Evolutionary conservation across 108 stramenopile genomes (phyloP).

Genomic region (Nannochloropsis gaditana): DNA sequence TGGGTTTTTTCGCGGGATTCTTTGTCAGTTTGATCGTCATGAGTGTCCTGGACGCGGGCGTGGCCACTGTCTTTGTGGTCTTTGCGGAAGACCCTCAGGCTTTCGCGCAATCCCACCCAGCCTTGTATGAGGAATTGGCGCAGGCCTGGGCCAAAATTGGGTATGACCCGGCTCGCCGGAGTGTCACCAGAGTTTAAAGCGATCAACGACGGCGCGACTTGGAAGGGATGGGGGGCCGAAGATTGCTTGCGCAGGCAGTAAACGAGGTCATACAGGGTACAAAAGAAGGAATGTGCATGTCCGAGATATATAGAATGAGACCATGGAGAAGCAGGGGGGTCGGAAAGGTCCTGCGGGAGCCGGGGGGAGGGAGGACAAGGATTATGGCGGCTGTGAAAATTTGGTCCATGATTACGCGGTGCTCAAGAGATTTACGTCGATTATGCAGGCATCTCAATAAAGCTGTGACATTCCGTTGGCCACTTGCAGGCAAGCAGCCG

Average conservation of each 20-base stretch:
- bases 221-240: not conserved
- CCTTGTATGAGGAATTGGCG: not conserved
- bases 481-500: too few species aligned
- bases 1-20: slow-evolving; percentile 21
- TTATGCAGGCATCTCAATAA: too few species aligned
- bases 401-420: too few species aligned
- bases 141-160: slow-evolving; percentile 1
- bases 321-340: too few species aligned
- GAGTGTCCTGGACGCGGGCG: slow-evolving; percentile 28
- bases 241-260: not conserved
- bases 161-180: not conserved
- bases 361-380: too few species aligned
- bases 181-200: slow-evolving; percentile 11
- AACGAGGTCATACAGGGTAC: too few species aligned
- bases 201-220: not conserved
- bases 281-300: too few species aligned
- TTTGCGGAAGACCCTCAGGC: slow-evolving; percentile 41
- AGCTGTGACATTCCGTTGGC: too few species aligned
- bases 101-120: slow-evolving; percentile 26
- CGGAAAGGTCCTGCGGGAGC: too few species aligned
- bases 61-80: slow-evolving; percentile 45
- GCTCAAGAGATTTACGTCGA: too few species aligned
- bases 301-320: too few species aligned
- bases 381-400: too few species aligned
- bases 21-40: slow-evolving; percentile 3